A percentile compares a stretch with the other conserved stretches of the same genome.
phyloP scores from a whole-genome alignment of 2,329 filamentous ascomycete genomes.

The Penicillium sp. region DNA sequence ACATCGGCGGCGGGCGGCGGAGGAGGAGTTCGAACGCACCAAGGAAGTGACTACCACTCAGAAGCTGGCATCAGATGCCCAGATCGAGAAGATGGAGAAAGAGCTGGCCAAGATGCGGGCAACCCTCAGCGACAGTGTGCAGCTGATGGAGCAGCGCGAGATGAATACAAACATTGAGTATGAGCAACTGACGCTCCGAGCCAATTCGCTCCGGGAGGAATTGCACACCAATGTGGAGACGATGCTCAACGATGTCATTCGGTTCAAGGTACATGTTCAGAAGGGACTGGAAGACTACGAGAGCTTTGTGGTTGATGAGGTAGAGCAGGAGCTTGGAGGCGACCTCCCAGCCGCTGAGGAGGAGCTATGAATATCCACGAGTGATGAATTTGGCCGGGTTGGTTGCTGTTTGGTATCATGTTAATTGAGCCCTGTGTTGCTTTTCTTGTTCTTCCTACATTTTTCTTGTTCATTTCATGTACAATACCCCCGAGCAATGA shows the following conservation, averaged over 20 bases:
- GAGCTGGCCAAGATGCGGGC: slow-evolving; percentile 92
- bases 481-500: slow-evolving; percentile 10
- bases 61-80: slow-evolving; percentile 84
- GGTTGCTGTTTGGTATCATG: slow-evolving; percentile 14
- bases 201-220: slow-evolving; percentile 86
- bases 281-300: slow-evolving; percentile 93
- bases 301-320: slow-evolving; percentile 87
- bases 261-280: slow-evolving; percentile 97
- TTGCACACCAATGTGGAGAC: slow-evolving; percentile 96
- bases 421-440: slow-evolving; percentile 15
- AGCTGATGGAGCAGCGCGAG: slow-evolving; percentile 90
- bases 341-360: slow-evolving; percentile 56
- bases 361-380: slow-evolving; percentile 26
- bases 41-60: slow-evolving; percentile 86
- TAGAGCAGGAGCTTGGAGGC: slow-evolving; percentile 80
- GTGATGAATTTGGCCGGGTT: slow-evolving; percentile 18
- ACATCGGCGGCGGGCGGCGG: slow-evolving; percentile 82
- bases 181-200: slow-evolving; percentile 85
- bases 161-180: slow-evolving; percentile 98
- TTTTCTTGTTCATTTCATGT: not conserved
- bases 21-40: slow-evolving; percentile 92
- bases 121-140: slow-evolving; percentile 80
- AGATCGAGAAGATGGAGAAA: slow-evolving; percentile 99
- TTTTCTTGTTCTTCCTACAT: not conserved
- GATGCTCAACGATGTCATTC: slow-evolving; percentile 95